Percentiles rank a stretch among this genome's conserved stretches.
phyloP scores from a whole-genome alignment of 2,329 filamentous ascomycete genomes.

The Podosphaera leucotricha region DNA sequence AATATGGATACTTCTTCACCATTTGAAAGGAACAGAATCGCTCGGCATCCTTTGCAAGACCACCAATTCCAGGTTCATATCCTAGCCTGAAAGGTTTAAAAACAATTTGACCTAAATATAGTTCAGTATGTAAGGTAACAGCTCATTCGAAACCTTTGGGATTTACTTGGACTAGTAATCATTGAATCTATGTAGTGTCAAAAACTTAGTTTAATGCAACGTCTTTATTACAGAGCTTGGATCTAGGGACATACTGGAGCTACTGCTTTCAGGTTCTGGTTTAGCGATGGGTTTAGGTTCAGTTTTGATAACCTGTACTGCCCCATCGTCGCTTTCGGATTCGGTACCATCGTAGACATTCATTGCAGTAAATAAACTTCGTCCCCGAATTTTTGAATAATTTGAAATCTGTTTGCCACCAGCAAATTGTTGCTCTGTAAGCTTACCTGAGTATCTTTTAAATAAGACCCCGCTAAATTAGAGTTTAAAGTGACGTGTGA shows the following conservation, averaged over 20 bases:
- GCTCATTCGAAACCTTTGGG: not conserved
- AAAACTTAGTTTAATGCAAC: not conserved
- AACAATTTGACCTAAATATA: not conserved
- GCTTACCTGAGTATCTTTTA: not conserved
- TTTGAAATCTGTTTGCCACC: not conserved
- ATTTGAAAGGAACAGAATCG: slow-evolving; percentile 28
- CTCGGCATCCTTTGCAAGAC: slow-evolving; percentile 12
- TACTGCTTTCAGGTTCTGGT: not conserved
- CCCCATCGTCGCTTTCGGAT: slow-evolving; percentile 5
- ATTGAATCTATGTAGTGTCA: not conserved
- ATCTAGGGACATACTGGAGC: not conserved
- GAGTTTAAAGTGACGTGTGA: not conserved
- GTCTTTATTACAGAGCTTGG: not conserved
- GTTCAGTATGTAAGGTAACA: not conserved
- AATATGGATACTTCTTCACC: slow-evolving; percentile 32
- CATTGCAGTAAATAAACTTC: slow-evolving; percentile 14
- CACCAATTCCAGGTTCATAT: slow-evolving; percentile 2
- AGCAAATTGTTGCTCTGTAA: not conserved
- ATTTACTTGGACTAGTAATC: not conserved
- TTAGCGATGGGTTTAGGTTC: not conserved
- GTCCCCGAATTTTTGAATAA: not conserved
- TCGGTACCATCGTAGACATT: slow-evolving; percentile 6
- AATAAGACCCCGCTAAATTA: not conserved
- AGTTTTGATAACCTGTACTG: not conserved
- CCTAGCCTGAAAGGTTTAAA: not conserved